Evolutionary conservation across 2,329 filamentous ascomycete species (phyloP), one percentile per base, ranked within the genome.

Genomic region (Nigrospora osmanthi): DNA sequence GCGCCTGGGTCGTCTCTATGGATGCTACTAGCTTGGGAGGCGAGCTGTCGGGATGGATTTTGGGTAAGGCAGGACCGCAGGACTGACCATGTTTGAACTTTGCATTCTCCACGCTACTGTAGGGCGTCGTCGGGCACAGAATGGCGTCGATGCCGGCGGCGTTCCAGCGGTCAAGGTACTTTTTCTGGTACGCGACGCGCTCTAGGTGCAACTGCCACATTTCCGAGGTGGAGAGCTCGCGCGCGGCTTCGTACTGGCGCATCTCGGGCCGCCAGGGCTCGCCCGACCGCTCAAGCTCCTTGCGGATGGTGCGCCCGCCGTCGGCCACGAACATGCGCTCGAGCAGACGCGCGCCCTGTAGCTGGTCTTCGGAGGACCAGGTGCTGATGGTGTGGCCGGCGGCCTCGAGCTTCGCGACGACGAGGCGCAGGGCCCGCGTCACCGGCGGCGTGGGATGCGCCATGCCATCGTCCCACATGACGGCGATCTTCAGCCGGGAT

Each of bases 391-490:
- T 70, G 52, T 81, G 67, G 1, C 73, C 74, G 0, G 70, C 66
- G 0, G 56, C 59, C 35, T 62, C 54, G 13, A 83, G 63, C 40
- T 59, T 67, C 3, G 64, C 59, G 0, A 67, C 68, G 0, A 76
- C 62, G 6, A 66, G 58, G 3, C 63, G 58, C 11, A 87, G 58
- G 1, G 78, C 81, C 6, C 81, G 70, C 0, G 69, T 62, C 3
- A 87, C 71, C 0, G 83, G 83, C 3, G 84, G 82, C 42, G 85
- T 84, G 0, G 84, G 83, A 6, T 62, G 69, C 5, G 85, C 81
- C 41, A 81, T 69, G 11, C 74, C 77, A 56, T 87, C 84, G 58
- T 82, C 67, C 73, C 75, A 80, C 61, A 86, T 68, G 31, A 87
- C 73, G 5, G 68, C 83, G 43, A 87, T 66, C 37, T 67, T 75